Base-by-base conservation (phyloP, 257 asterid species). In the Ajuga chamaepitys region DNA sequence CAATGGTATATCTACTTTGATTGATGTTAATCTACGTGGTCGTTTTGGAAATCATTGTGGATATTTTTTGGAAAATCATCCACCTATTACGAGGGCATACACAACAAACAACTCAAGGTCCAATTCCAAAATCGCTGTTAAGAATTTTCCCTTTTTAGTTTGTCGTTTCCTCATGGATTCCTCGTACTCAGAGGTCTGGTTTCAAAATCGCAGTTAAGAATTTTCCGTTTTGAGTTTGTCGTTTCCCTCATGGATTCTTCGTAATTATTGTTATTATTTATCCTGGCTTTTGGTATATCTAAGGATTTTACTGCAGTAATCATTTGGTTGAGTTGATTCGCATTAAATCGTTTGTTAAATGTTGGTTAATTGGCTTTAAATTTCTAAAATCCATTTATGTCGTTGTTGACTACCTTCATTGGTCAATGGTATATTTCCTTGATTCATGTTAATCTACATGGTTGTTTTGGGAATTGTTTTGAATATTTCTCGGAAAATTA, bases 111-210 rank as follows among this genome's bases (percentile, higher is more conserved):
- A 28, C 80, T 85, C 20, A 80, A 75, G 55, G 67, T 78, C 41
- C 82, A 88, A 88, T 85, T 85, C 77, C 84, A 77, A 60, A 82
- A 85, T 67, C 88, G 84, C 77, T 79, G 91, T 88, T 78, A 38
- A 68, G 68, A 34, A 7, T 45, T 50, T 50, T 28, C 21, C 30
- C 56, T 25, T 63, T 25, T 35, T 25, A 7, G n/a, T 57, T 40
- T 17, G 69, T 35, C 12, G 24, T 48, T 28, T 71, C 17, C 46
- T 0, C 7, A 16, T 24, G 3, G 18, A 64, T 16, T 14, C 24
- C 37, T 47, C 9, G 7, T 30, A 28, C 80, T 85, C 20, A 80
- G 74, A 55, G 67, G n/a, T 78, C 41, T 85, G 91, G 91, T 85
- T 85, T 75, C 84, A 77, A 60, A 82, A 85, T 67, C 88, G 84